phyloP scores from a whole-genome alignment of 345 rosid species.

The Populus deltoides region DNA sequence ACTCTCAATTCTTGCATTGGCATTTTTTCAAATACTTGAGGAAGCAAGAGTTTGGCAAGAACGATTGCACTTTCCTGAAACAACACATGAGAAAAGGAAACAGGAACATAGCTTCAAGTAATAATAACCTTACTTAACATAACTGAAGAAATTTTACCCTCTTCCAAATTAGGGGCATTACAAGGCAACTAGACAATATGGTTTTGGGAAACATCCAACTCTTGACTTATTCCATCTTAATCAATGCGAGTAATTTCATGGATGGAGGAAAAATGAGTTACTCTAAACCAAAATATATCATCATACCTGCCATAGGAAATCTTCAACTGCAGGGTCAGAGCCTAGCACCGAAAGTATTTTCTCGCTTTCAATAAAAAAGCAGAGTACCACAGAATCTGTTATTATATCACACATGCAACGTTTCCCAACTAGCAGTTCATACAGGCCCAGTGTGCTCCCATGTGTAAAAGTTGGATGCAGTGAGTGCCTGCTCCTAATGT shows the following conservation, averaged over 20 bases:
- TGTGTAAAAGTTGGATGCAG: constrained; percentile 86
- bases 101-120: not conserved
- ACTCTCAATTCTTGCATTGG: constrained; percentile 77
- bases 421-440: constrained; percentile 76
- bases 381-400: constrained; percentile 76
- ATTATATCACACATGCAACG: constrained; percentile 70
- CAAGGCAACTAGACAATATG: not conserved
- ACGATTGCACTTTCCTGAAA: constrained; percentile 84
- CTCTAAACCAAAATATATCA: not conserved
- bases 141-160: not conserved
- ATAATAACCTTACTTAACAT: not conserved
- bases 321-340: constrained; percentile 66
- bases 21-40: constrained; percentile 80
- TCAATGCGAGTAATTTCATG: not conserved
- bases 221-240: not conserved
- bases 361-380: constrained; percentile 62
- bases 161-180: not conserved
- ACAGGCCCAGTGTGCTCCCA: constrained; percentile 90
- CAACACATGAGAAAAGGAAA: not conserved
- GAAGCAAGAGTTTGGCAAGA: constrained; percentile 75
- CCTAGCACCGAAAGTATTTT: constrained; percentile 49
- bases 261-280: not conserved
- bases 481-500: constrained; percentile 60
- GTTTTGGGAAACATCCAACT: not conserved
- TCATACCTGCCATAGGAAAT: constrained; percentile 88